Evolutionary conservation across 2,329 filamentous ascomycete species (phyloP), one percentile per base, ranked within the genome.

Genomic region (Exophiala sp.): DNA sequence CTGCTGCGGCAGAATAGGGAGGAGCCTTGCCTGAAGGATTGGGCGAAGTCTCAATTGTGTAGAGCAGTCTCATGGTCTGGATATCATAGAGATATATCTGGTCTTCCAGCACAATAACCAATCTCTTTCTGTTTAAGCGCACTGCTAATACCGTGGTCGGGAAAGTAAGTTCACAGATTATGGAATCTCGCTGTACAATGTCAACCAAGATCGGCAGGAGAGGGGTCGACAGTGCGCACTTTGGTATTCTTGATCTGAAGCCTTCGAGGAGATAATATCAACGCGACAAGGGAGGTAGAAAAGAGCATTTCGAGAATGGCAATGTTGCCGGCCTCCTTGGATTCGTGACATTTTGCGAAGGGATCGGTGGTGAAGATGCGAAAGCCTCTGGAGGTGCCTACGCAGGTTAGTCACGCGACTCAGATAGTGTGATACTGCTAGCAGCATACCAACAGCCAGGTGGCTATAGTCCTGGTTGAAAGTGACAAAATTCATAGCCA

Each of bases 381-480:
- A 68, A 97, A 96, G 56, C 93, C 93, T 70, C 86, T 89, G 37
- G 88, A 88, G 55, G 93, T 97, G 55, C 88, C 88, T 93, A 55
- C 62, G 54, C 57, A 51, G 40, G 48, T 56, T 53, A 50, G 42
- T 57, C 18, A 47, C 52, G 18, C 21, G 35, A 42, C 47, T 24
- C 30, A 44, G 24, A 46, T 46, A 23, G 18, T 21, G 11, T 29
- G 32, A 14, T 5, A 27, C 24, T 6, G 49, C 9, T 34, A 34
- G 29, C 13, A 34, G 70, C 83, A 65, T 75, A 89, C 88, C 91
- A 62, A 98, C 90, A 73, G 91, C 91, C 58, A 98, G 78, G 70
- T 91, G 91, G 78, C 87, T 95, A 74, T 95, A 89, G 75, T 98
- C 93, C 76, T 98, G 93, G 71, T 98, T 98, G 72, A 97, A 98